Evolutionary conservation across 495 filamentous ascomycete species (phyloP).

Genomic region (Poronia punctata): DNA sequence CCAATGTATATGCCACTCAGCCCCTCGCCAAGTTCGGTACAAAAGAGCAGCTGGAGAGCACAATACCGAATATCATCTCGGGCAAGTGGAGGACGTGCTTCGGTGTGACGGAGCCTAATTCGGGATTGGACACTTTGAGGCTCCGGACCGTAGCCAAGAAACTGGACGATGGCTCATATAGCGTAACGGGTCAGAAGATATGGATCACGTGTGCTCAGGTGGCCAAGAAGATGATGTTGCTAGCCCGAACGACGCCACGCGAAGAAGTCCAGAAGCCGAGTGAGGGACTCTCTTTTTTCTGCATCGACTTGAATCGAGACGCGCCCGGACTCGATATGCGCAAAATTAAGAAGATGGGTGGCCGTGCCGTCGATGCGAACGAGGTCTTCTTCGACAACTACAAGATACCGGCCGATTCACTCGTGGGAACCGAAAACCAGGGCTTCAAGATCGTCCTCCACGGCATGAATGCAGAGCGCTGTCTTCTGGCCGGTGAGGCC

Average conservation of each 20-base stretch:
- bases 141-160: conserved; percentile 54
- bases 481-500: conserved; percentile 69
- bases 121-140: conserved; percentile 66
- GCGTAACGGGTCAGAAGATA: conserved; percentile 68
- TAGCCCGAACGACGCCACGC: conserved; percentile 64
- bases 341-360: conserved; percentile 77
- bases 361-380: conserved; percentile 71
- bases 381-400: conserved; percentile 80
- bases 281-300: conserved; percentile 69
- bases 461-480: conserved; percentile 80
- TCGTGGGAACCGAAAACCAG: conserved; percentile 63
- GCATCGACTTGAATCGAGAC: conserved; percentile 59
- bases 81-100: conserved; percentile 66
- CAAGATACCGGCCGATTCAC: conserved; percentile 47
- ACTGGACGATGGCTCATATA: conserved; percentile 47
- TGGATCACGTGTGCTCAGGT: conserved; percentile 79
- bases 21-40: conserved; percentile 66
- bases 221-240: conserved; percentile 67
- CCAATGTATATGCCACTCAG: conserved; percentile 70
- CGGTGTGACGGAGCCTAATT: conserved; percentile 63
- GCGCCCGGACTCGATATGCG: conserved; percentile 55
- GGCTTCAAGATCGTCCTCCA: conserved; percentile 74
- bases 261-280: conserved; percentile 58
- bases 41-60: conserved; percentile 48
- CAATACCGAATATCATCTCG: conserved; percentile 61